A percentile compares a stretch with the other conserved stretches of the same genome.
Evolutionary conservation across 2,329 filamentous ascomycete genomes (phyloP).

Genomic region (Trichoderma sp.): DNA sequence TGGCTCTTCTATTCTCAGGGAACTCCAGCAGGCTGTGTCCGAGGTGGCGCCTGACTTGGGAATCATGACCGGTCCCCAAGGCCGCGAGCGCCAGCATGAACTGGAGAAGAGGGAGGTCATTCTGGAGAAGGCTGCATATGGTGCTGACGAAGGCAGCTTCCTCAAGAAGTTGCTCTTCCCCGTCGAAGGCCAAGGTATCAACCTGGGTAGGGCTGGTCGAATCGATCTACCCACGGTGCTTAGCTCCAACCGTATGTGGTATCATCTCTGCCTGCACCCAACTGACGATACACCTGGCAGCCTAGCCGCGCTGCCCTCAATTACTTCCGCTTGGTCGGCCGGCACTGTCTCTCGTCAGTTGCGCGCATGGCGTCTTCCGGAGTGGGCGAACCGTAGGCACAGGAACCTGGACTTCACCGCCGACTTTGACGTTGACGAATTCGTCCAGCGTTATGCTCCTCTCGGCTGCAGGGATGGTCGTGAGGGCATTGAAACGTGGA

Average conservation of each 20-base stretch:
- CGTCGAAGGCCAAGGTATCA: constrained; percentile 73
- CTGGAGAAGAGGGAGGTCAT: constrained; percentile 80
- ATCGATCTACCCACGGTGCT: constrained; percentile 76
- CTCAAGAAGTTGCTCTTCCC: constrained; percentile 81
- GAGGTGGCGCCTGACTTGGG: constrained; percentile 79
- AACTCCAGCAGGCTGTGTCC: constrained; percentile 81
- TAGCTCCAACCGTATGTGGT: constrained; percentile 88
- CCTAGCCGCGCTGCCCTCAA: constrained; percentile 69
- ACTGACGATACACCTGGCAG: constrained; percentile 81
- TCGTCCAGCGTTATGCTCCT: constrained; percentile 75
- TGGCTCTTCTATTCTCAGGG: constrained; percentile 80
- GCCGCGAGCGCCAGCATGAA: constrained; percentile 73
- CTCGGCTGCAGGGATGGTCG: constrained; percentile 87
- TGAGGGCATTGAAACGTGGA: constrained; percentile 92
- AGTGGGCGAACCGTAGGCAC: constrained; percentile 94
- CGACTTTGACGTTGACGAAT: constrained; percentile 94
- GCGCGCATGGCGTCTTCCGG: constrained; percentile 87
- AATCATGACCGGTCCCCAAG: constrained; percentile 65
- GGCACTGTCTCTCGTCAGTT: constrained; percentile 90
- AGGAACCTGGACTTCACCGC: constrained; percentile 93
- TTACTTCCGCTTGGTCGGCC: constrained; percentile 88
- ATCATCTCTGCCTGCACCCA: constrained; percentile 87
- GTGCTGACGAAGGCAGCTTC: constrained; percentile 80
- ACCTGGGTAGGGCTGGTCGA: constrained; percentile 73
- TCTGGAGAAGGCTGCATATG: constrained; percentile 82